Base-by-base conservation (phyloP, 306 rosid species). In the Rosa rugosa region DNA sequence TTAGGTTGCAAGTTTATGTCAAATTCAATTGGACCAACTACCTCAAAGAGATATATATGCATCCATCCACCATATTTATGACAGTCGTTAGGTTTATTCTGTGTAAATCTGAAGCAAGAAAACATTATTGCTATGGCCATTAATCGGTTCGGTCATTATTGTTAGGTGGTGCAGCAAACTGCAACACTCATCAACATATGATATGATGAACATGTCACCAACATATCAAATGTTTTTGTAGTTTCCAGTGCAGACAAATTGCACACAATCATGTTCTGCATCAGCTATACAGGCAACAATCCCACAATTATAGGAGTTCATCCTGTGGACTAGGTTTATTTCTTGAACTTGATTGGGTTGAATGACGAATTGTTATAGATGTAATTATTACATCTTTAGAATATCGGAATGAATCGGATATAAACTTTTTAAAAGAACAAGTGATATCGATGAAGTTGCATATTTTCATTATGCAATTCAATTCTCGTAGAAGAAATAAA, bases 61-160 rank as follows among this genome's bases (percentile, higher is more conserved):
- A 56, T 31, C 42, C 17, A 74, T 56, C 69, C 34, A 44, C 31
- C 54, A 46, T 8, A 23, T 66, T 36, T 23, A 14, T 8, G 69
- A 75, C 20, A 23, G 9, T 5, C 4, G 69, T 75, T 59, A 5
- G 11, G 45, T 64, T 27, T 31, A 14, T 34, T 59, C 59, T 57
- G 78, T 41, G 79, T 75, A 44, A 75, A 14, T 17, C n/a, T 12
- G 8, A 75, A 62, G 79, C 47, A 45, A 75, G 59, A 11, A 54
- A 40, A 2, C 6, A 42, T 75, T 23, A 75, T 75, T 75, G 69
- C 44, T 22, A 44, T 10, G 3, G 41, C 12, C 22, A 11, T n/a
- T 6, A 12, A 49, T 49, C 17, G 20, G 42, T 41, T 22, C 40
- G 42, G 12, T n/a, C 50, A 23, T 9, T 0, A 23, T 16, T 17